Base-by-base conservation (phyloP, 495 filamentous ascomycete genomes). In the Talaromyces proteolyticus region DNA sequence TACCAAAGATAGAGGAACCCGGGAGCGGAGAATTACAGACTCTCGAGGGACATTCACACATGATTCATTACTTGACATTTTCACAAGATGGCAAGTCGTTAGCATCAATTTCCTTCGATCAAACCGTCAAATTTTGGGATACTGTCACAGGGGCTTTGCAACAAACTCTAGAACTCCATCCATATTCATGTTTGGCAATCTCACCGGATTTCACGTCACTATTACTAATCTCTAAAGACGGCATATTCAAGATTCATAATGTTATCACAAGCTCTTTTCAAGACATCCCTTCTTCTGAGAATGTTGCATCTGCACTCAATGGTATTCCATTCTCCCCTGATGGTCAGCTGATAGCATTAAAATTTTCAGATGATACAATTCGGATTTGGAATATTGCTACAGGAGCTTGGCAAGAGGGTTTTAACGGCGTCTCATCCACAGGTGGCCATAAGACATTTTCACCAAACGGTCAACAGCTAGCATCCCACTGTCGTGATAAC, bases 371-470 rank as follows among this genome's bases (percentile, higher is more conserved):
- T 42, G 18, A 6, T 16, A 20, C 47, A 49, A 57, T 54, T 61
- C 54, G 12, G 4, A 14, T 39, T 4, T 17, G 11, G 4, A 4
- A n/a, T 4, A 14, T 39, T 4, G 37, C 37, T 14, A n/a, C n/a
- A n/a, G n/a, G n/a, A 52, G 39, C 39, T 10, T 8, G 54, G 39
- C 53, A 52, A 38, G 53, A 61, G 39, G 57, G 46, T 14, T 52
- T 67, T 17, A 44, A 58, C 42, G 57, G 57, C 60, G 37, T 65
- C 53, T 16, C 54, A 64, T 39, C 44, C 43, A n/a, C 1, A 39
- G 49, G 55, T 23, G 23, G 23, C 5, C 4, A 25, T 10, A 51
- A 58, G 4, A 37, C 23, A 24, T 56, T 57, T 34, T 39, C 18
- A 4, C 18, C 37, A 4, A 12, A 12, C n/a, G 37, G 18, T 39